These are phyloP conservation scores for Nannochloris sp. DNA, from an alignment of 139 green algal species.

Conservation along the genomic window DNA sequence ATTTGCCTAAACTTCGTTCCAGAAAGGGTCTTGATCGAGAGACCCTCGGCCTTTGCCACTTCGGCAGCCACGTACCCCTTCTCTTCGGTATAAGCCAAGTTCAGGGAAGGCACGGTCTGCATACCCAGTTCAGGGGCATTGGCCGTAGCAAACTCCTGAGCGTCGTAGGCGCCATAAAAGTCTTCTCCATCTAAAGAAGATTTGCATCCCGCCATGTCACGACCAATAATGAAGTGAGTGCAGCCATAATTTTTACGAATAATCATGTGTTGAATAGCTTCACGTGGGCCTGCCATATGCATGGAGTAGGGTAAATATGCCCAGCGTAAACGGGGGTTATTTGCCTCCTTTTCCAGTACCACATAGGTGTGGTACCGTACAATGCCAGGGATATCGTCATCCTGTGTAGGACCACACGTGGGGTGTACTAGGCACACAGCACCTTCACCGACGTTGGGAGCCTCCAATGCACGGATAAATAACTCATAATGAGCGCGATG, in stretches of 20 bases:
- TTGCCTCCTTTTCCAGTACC: conserved; percentile 80
- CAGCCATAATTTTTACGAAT: conserved; percentile 93
- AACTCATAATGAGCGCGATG: conserved; percentile 90
- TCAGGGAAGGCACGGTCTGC: conserved; percentile 79
- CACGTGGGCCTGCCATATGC: conserved; percentile 87
- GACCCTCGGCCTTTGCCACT: conserved; percentile 55
- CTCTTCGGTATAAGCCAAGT: conserved; percentile 82
- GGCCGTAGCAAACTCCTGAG: conserved; percentile 62
- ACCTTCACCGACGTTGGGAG: conserved; percentile 58
- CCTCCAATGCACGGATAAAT: conserved; percentile 78
- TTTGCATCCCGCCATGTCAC: conserved; percentile 92
- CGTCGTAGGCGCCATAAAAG: conserved; percentile 83
- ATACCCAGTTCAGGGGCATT: conserved; percentile 68
- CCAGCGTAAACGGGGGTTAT: conserved; percentile 72
- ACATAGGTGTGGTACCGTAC: conserved; percentile 91
- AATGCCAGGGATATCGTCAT: conserved; percentile 91
- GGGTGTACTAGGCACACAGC: conserved; percentile 84
- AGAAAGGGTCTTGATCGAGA: conserved; percentile 73
- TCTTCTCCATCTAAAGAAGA: conserved; percentile 70
- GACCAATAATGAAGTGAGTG: conserved; percentile 94
- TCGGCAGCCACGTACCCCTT: conserved; percentile 82
- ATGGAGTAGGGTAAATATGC: conserved; percentile 92
- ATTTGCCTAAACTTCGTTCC: conserved; percentile 92
- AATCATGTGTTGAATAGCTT: conserved; percentile 94
- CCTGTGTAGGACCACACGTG: conserved; percentile 83